Evolutionary conservation across 139 green algal species (phyloP), one percentile per base, ranked within the genome.

Genomic region (Haematococcus sp.): DNA sequence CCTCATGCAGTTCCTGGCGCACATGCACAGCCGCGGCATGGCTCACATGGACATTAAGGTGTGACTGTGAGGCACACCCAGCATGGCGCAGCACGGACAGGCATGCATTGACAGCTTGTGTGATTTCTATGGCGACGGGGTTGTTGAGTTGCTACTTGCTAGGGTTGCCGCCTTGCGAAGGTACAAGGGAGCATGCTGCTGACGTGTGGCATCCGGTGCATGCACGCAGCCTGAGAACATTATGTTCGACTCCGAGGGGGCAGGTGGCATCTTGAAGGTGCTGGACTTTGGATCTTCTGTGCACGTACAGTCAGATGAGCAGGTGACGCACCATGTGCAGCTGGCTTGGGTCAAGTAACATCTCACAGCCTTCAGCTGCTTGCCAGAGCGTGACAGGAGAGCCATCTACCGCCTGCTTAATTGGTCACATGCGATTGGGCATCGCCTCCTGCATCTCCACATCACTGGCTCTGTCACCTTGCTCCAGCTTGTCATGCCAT

Each of bases 221-320:
- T 34, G 64, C 64, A 30, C 74, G 64, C 78, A 83, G 74, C 94
- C 94, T 15, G 93, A 97, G 76, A 98, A 98, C 83, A 92, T 98
- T 44, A 95, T 93, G 83, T 90, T 90, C 68, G 83, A 88, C 64
- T 65, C 46, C 17, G 73, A 86, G 46, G 84, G 84, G 4, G 43
- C 68, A 3, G 58, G 70, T 7, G 83, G 83, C 4, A 76, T 87
- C 7, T 72, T 89, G 27, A 90, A 90, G 64, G 81, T 85, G 54
- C 69, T 84, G 51, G 79, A 84, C 70, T 84, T 84, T 61, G 79
- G 79, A 0, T 68, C 70, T 25, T 60, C 27, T 23, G 56, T 75
- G 40, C 80, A 78, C 46, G 64, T 84, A 31, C 71, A 77, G 69
- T 63, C 68, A 11, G 63, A 78, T 30, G 78, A 84, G 30, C 59